Conservation (phyloP, 31 red algal species). For the Porphyra umbilicalis region DNA sequence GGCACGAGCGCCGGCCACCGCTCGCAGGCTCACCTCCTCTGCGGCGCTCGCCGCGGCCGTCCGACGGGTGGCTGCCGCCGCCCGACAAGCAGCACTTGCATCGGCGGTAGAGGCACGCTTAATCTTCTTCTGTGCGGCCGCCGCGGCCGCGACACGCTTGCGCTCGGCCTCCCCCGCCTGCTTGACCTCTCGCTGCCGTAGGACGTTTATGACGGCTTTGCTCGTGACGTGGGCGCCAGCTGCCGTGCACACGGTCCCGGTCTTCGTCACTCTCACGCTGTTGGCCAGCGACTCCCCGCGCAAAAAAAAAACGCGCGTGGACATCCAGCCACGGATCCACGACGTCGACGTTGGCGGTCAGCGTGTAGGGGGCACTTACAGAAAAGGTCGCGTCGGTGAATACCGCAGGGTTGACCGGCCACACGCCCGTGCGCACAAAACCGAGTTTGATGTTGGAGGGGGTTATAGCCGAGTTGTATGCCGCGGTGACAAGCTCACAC, state of each 20-base stretch:
- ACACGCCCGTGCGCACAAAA: conserved; percentile 15
- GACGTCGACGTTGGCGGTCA: conserved; percentile 4
- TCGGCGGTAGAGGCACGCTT: no score
- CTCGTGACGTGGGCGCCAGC: conserved; percentile 13
- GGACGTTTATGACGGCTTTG: no score
- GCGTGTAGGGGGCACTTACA: no score
- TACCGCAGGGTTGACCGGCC: neutral
- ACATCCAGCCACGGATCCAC: conserved; percentile 1
- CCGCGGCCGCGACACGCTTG: no score
- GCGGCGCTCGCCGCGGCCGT: no score
- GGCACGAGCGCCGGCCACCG: no score
- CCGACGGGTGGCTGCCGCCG: no score
- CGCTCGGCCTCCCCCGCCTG: no score
- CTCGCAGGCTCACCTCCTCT: no score
- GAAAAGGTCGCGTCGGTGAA: conserved; percentile 10
- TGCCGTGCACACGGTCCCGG: conserved; percentile 15
- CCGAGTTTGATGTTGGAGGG: conserved; percentile 14
- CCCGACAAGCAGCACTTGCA: no score
- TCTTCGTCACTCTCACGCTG: neutral
- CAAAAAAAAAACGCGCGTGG: neutral
- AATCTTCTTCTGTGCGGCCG: no score
- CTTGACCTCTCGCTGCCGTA: no score
- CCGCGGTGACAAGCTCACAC: conserved; percentile 10
- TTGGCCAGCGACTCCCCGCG: neutral
- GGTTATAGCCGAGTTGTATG: conserved; percentile 16